These are phyloP conservation scores for Fomitiporia mediterranea DNA, from an alignment of 1,284 basidiomycete species.

Conservation along the genomic window DNA sequence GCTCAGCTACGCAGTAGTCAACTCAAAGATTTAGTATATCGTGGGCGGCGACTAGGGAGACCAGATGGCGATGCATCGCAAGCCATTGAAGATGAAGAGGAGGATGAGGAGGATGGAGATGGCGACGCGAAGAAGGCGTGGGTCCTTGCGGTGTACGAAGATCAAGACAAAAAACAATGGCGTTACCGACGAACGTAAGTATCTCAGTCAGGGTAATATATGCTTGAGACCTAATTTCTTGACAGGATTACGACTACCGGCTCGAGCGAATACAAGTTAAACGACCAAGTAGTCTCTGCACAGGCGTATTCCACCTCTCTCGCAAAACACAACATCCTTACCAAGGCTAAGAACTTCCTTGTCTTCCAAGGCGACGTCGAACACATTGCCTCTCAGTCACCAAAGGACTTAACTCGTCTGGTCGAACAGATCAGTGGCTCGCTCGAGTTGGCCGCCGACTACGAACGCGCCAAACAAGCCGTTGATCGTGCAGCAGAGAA, in stretches of 20 bases:
- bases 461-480: constrained; percentile 83
- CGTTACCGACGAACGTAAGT: constrained; percentile 85
- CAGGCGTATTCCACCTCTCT: constrained; percentile 83
- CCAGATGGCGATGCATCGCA: constrained; percentile 46
- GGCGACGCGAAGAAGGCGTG: constrained; percentile 89
- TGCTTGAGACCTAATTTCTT: not conserved
- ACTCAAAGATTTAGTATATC: constrained; percentile 92
- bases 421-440: constrained; percentile 97
- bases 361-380: constrained; percentile 99
- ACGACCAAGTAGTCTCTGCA: constrained; percentile 75
- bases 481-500: constrained; percentile 91
- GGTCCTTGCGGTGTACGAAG: constrained; percentile 90
- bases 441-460: constrained; percentile 83
- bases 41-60: constrained; percentile 73
- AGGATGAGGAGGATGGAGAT: constrained; percentile 49
- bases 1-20: constrained; percentile 91
- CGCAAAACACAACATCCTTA: constrained; percentile 89
- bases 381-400: constrained; percentile 92
- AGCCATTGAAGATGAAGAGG: constrained; percentile 42
- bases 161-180: constrained; percentile 78
- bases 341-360: constrained; percentile 99
- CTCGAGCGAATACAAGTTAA: constrained; percentile 84
- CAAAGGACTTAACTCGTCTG: constrained; percentile 84
- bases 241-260: constrained; percentile 76
- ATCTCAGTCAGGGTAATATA: not conserved